phyloP scores from a whole-genome alignment of 768 basidiomycete genomes.

The Xerocomellus intermedius region DNA sequence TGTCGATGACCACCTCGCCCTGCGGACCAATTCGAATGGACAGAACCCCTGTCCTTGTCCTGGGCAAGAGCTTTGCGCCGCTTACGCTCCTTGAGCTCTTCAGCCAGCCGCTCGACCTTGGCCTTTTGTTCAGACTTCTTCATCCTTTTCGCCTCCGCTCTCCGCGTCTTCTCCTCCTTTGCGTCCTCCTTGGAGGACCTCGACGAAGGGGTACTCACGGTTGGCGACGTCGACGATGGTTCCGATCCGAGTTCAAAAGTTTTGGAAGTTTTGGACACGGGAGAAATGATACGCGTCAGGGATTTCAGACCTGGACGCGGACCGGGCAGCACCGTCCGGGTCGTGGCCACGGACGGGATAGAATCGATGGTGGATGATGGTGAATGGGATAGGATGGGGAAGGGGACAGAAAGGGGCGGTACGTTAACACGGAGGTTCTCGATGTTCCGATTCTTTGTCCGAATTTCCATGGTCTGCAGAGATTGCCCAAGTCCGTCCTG shows the following conservation, averaged over 20 bases:
- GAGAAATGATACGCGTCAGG: constrained; percentile 28
- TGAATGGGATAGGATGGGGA: constrained; percentile 18
- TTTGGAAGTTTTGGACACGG: constrained; percentile 18
- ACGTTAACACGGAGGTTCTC: constrained; percentile 33
- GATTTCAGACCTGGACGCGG: constrained; percentile 18
- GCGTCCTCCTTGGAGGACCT: constrained; percentile 23
- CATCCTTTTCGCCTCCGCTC: constrained; percentile 42
- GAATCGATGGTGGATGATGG: constrained; percentile 14
- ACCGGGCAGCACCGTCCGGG: neutral
- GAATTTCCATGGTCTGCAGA: constrained; percentile 1
- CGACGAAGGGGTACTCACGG: constrained; percentile 7
- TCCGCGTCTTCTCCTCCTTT: constrained; percentile 43
- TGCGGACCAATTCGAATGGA: constrained; percentile 26
- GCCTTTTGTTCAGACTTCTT: constrained; percentile 43
- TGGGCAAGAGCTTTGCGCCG: constrained; percentile 29
- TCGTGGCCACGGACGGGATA: neutral
- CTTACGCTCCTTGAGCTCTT: constrained; percentile 41
- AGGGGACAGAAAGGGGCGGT: constrained; percentile 14
- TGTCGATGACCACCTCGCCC: constrained; percentile 18
- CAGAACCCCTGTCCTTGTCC: constrained; percentile 36
- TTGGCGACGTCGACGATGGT: constrained; percentile 18
- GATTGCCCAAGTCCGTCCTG: constrained; percentile 22
- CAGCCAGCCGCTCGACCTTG: constrained; percentile 43
- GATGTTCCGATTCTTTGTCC: constrained; percentile 28
- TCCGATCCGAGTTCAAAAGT: constrained; percentile 5